Evolutionary conservation across 1,139 yeast genomes (phyloP).

Genomic region (Magnusiomyces suaveolens): DNA sequence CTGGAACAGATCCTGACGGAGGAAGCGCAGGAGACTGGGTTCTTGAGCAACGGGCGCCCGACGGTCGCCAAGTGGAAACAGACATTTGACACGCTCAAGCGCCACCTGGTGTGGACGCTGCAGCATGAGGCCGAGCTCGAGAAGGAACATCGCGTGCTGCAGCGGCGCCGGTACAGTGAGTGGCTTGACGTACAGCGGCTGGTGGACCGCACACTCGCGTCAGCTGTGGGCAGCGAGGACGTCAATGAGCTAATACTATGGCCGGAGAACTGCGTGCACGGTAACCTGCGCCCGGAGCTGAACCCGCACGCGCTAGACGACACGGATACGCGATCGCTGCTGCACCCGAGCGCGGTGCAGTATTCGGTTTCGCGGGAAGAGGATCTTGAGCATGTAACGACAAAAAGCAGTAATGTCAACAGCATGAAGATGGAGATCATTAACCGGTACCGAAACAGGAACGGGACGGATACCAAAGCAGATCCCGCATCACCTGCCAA

Average conservation of each 20-base stretch:
- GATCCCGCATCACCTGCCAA: not conserved
- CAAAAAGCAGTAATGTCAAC: not conserved
- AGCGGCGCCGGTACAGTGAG: slow-evolving; percentile 36
- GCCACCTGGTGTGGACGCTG: slow-evolving; percentile 40
- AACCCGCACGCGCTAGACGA: slow-evolving; percentile 1
- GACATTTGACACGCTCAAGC: slow-evolving; percentile 29
- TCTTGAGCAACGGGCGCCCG: not conserved
- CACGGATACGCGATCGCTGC: not conserved
- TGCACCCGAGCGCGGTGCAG: slow-evolving; percentile 2
- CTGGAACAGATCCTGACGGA: not conserved
- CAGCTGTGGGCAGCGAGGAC: slow-evolving; percentile 22
- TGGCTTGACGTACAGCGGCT: slow-evolving; percentile 53
- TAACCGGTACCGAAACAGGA: not conserved
- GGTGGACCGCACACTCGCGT: slow-evolving; percentile 41
- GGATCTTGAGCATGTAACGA: not conserved
- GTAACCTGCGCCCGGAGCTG: not conserved
- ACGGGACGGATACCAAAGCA: not conserved
- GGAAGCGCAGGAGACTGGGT: not conserved
- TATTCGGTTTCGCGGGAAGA: not conserved
- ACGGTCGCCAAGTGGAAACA: slow-evolving; percentile 17
- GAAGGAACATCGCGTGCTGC: slow-evolving; percentile 34
- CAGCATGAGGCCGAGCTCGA: slow-evolving; percentile 42
- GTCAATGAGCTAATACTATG: slow-evolving; percentile 6
- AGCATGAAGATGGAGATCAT: not conserved
- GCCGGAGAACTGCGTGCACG: slow-evolving; percentile 3